Conservation (phyloP, 805 yeast species). For the Candida schatavii region DNA sequence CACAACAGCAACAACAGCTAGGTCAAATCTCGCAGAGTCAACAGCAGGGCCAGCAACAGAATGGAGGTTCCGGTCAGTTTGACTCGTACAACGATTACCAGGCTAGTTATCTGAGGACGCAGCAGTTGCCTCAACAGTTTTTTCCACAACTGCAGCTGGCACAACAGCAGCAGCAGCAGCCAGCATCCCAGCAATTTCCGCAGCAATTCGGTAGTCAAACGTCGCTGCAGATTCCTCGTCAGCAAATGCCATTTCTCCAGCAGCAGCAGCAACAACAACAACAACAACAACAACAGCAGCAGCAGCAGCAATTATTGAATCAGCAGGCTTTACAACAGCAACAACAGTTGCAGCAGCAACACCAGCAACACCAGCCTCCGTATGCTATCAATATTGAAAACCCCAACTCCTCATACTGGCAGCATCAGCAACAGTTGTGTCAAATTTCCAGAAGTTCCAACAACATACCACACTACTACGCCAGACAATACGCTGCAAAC, state of each 20-base stretch:
- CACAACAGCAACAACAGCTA: constrained; percentile 13
- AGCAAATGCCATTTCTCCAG: constrained; percentile 16
- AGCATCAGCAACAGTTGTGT: constrained; percentile 72
- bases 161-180: constrained; percentile 23
- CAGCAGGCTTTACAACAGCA: constrained; percentile 19
- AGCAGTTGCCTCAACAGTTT: constrained; percentile 19
- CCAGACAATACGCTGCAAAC: constrained; percentile 74
- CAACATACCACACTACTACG: constrained; percentile 74
- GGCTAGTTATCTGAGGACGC: constrained; percentile 20
- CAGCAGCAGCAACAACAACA: constrained; percentile 28
- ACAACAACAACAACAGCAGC: constrained; percentile 23
- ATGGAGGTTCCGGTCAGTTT: constrained; percentile 12
- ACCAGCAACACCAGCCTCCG: constrained; percentile 31
- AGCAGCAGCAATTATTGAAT: constrained; percentile 15
- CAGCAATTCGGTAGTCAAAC: constrained; percentile 16
- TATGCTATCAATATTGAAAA: constrained; percentile 29
- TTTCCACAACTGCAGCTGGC: constrained; percentile 21
- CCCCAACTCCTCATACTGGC: constrained; percentile 59
- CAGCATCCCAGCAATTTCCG: constrained; percentile 20
- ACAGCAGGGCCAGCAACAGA: constrained; percentile 14
- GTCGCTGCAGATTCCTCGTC: constrained; percentile 19
- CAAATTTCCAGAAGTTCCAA: constrained; percentile 60
- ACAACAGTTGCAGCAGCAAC: constrained; percentile 17
- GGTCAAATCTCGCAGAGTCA: constrained; percentile 11
- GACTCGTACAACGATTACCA: constrained; percentile 18